A percentile compares a stretch with the other conserved stretches of the same genome.
Evolutionary conservation across 1,284 basidiomycete species (phyloP).

Genomic region (Moesziomyces globuligerus): DNA sequence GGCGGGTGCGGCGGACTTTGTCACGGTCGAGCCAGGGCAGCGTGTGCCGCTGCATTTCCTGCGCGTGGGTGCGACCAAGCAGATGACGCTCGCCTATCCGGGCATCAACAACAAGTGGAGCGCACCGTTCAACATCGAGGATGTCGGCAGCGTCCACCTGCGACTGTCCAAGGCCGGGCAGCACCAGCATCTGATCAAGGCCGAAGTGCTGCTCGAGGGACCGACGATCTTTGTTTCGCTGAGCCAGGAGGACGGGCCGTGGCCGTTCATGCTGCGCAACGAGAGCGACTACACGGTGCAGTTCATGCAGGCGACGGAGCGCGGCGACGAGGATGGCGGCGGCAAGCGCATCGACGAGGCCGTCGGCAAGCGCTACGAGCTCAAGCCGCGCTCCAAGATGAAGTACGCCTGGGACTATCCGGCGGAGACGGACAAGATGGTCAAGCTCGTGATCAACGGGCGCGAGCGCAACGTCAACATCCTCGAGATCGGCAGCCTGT

Average conservation of each 20-base stretch:
- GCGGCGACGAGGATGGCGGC: constrained; percentile 30
- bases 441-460: constrained; percentile 76
- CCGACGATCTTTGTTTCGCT: constrained; percentile 89
- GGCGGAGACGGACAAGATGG: constrained; percentile 82
- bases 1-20: constrained; percentile 73
- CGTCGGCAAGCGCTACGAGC: constrained; percentile 70
- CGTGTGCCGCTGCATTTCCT: constrained; percentile 78
- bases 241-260: constrained; percentile 75
- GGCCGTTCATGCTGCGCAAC: constrained; percentile 93
- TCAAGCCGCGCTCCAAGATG: constrained; percentile 73
- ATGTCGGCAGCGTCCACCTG: constrained; percentile 86
- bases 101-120: constrained; percentile 87
- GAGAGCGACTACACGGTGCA: constrained; percentile 79
- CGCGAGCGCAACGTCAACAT: constrained; percentile 84
- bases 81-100: constrained; percentile 83
- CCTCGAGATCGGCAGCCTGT: constrained; percentile 92
- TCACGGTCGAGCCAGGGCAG: constrained; percentile 70
- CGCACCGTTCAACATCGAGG: constrained; percentile 88
- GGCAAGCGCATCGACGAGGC: constrained; percentile 39
- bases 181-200: constrained; percentile 75
- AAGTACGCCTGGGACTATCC: constrained; percentile 96
- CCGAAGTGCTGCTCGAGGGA: constrained; percentile 84
- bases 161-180: constrained; percentile 71
- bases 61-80: constrained; percentile 72
- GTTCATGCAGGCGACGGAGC: constrained; percentile 74